phyloP scores from a whole-genome alignment of 331 rosid species.

The Ulmus americana region DNA sequence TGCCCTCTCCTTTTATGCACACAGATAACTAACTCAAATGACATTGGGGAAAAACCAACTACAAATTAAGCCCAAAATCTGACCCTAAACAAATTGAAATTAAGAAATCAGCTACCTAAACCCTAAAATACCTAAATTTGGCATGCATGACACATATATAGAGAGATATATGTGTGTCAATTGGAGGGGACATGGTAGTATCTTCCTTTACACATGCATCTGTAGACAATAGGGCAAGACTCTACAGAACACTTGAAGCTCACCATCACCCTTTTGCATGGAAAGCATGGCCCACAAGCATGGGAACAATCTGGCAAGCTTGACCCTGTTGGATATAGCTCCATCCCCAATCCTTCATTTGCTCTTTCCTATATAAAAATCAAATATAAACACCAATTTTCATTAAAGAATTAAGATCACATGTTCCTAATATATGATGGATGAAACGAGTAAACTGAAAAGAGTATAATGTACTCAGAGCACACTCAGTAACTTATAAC shows the following conservation, averaged over 20 bases:
- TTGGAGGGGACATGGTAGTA: constrained; percentile 88
- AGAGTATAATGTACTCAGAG: too few relatives aligned
- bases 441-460: too few relatives aligned
- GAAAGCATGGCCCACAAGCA: constrained; percentile 92
- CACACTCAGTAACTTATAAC: too few relatives aligned
- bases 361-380: constrained; percentile 22
- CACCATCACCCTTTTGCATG: constrained; percentile 88
- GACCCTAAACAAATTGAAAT: too few relatives aligned
- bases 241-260: constrained; percentile 84
- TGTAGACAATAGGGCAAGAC: constrained; percentile 87
- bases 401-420: too few relatives aligned
- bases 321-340: constrained; percentile 62
- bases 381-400: too few relatives aligned
- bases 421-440: too few relatives aligned
- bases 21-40: neutral
- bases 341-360: constrained; percentile 43
- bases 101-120: too few relatives aligned
- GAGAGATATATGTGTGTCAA: constrained; percentile 17
- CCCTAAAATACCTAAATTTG: too few relatives aligned
- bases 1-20: neutral
- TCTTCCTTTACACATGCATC: constrained; percentile 79
- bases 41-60: neutral
- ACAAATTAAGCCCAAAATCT: too few relatives aligned
- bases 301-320: constrained; percentile 87
- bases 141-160: too few relatives aligned